Base-by-base conservation (phyloP, 2,329 filamentous ascomycete species). In the Stachybotrys chartarum region DNA sequence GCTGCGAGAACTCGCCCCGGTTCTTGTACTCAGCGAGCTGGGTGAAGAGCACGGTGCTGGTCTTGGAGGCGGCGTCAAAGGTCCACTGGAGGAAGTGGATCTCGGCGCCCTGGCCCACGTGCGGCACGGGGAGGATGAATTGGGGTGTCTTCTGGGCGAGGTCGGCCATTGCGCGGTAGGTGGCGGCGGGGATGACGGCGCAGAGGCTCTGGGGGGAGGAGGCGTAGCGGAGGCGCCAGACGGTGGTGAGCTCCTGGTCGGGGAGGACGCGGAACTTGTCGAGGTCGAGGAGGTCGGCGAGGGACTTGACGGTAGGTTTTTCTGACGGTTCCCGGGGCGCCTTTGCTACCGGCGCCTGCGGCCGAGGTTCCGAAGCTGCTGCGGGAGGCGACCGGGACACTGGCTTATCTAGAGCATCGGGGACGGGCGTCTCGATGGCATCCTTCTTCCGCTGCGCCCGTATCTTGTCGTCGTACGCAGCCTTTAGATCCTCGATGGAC, bases 41-140 rank as follows among this genome's bases (percentile, higher is more conserved):
- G 1, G 94, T 99, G 75, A 99, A 97, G 39, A 99, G 84, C 6
- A 97, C 86, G 0, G 88, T 90, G 57, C 82, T 83, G 4, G 85
- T 87, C 57, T 80, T 74, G 17, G 79, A 81, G 55, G 75, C 75
- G 24, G 72, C 74, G 57, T 96, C 92, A 72, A 96, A 97, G 0
- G 88, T 89, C 91, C 95, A 99, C 73, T 99, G 93, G 59, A 99
- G 74, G 71, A 96, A 96, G 73, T 99, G 94, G 50, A 99, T 91
- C 72, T 97, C 94, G 50, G 91, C 90, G 53, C 90, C 90, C 61
- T 78, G 77, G 30, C 71, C 75, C 50, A 75, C 73, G 71, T 82
- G 89, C 61, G 89, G 89, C 7, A 97, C 81, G 0, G 94, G 94
- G 1, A 99, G 82, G 55, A 99, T 87, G 74, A 99, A 99, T 63